Evolutionary conservation across 1,284 basidiomycete genomes (phyloP), one percentile per base, ranked within the genome.

Genomic region (Fomitiporia mediterranea): DNA sequence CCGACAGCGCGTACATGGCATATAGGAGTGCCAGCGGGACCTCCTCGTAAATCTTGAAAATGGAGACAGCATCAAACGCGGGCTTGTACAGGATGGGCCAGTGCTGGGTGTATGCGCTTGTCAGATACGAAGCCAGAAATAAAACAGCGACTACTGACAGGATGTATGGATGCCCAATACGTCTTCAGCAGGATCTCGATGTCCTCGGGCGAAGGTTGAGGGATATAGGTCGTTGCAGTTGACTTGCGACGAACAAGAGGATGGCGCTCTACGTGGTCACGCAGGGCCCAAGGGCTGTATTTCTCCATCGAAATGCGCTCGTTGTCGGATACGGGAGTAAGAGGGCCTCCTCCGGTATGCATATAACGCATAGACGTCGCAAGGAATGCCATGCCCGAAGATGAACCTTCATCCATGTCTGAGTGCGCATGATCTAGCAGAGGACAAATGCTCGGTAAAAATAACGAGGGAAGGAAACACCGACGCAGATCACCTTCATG

Each of bases 61-160:
- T 56, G 3, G 58, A 60, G 19, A 56, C 43, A 4, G 48, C 49
- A 51, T 60, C 58, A 28, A 60, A 60, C 8, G 50, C 37, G 15
- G 58, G 58, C 39, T 60, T 60, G 27, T 60, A 60, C 32, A 60
- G 50, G 28, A 60, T 56, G 21, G 58, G 58, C 58, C 58, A 60
- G 39, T 60, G 58, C 58, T 60, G 38, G 4, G 27, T 43, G 28
- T 23, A 37, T 49, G 28, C 30, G 37, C 9, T 8, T 13, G 55
- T 49, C 19, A 25, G 21, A 42, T 25, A n/a, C 30, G 17, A n/a
- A n/a, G 27, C 17, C 23, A 35, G 47, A 21, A 15, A 28, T 38
- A 44, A 32, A 27, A 40, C 2, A 53, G 23, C 17, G 39, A 32
- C 13, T 44, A 5, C 49, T 43, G 39, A 60, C 58, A 21, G 58